Conservation (phyloP, 73 alveolate genomes). For the Blepharisma japonicum region DNA sequence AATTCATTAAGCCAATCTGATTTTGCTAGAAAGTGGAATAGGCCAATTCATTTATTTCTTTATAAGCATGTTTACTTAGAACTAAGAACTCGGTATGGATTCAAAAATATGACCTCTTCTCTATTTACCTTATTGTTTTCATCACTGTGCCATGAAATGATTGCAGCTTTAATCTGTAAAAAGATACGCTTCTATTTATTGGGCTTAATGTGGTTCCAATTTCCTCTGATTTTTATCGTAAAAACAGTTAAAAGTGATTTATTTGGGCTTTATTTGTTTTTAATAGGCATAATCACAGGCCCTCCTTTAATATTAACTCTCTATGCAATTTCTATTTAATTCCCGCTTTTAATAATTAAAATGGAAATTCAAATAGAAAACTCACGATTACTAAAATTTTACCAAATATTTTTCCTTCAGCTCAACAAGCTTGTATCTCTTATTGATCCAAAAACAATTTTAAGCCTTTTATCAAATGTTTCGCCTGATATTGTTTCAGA, state of each 20-base stretch:
- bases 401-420: too few relatives aligned
- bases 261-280: constrained; percentile 16
- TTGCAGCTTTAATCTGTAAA: constrained; percentile 16
- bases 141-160: constrained; percentile 33
- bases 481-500: too few relatives aligned
- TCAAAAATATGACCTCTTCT: constrained; percentile 21
- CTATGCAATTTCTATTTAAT: too few relatives aligned
- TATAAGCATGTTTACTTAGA: constrained; percentile 44
- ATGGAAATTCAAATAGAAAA: too few relatives aligned
- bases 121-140: constrained; percentile 32
- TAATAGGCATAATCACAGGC: background rate
- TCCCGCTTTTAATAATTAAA: too few relatives aligned
- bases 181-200: constrained; percentile 24
- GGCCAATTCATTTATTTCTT: constrained; percentile 41
- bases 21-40: constrained; percentile 49
- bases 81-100: constrained; percentile 17
- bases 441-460: too few relatives aligned
- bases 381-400: too few relatives aligned
- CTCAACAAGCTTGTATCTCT: too few relatives aligned
- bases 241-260: constrained; percentile 10
- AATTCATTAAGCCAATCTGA: constrained; percentile 35
- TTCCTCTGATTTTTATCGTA: constrained; percentile 17
- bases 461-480: too few relatives aligned
- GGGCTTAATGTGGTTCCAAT: constrained; percentile 24
- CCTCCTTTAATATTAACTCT: background rate